Evolutionary conservation across 2,329 filamentous ascomycete species (phyloP).

Genomic region (Cladophialophora exuberans): DNA sequence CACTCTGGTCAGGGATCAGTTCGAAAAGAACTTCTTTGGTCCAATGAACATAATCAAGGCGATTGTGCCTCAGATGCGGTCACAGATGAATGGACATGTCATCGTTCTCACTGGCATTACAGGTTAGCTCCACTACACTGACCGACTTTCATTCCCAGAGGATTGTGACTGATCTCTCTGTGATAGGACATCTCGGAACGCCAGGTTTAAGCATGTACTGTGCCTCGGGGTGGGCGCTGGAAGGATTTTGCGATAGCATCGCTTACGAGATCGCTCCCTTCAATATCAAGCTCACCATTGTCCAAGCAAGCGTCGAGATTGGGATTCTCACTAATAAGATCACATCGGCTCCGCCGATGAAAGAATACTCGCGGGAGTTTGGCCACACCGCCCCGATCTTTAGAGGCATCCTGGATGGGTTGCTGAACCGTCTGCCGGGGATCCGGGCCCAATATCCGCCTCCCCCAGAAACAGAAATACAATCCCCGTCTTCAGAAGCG

Average conservation of each 20-base stretch:
- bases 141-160: no score
- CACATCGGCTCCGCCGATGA: conserved; percentile 77
- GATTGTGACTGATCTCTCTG: neutral
- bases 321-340: conserved; percentile 84
- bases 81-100: conserved; percentile 83
- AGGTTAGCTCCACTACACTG: conserved; percentile 69
- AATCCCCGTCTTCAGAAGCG: conserved; percentile 30
- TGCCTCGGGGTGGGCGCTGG: conserved; percentile 89
- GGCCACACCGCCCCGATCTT: conserved; percentile 75
- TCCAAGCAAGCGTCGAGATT: conserved; percentile 94
- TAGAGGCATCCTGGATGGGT: conserved; percentile 77
- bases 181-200: conserved; percentile 78
- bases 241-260: conserved; percentile 91
- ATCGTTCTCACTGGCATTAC: conserved; percentile 88
- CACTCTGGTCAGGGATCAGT: conserved; percentile 84
- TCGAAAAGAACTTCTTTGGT: conserved; percentile 92
- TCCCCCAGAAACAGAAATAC: conserved; percentile 31
- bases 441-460: conserved; percentile 50
- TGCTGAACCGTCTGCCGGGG: conserved; percentile 76
- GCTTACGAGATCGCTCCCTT: conserved; percentile 97
- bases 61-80: conserved; percentile 75
- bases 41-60: conserved; percentile 96
- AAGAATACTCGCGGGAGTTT: conserved; percentile 67
- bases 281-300: conserved; percentile 93
- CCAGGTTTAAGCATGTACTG: conserved; percentile 90